Evolutionary conservation across 2,329 filamentous ascomycete species (phyloP).

Genomic region (Ophiostoma sp.): DNA sequence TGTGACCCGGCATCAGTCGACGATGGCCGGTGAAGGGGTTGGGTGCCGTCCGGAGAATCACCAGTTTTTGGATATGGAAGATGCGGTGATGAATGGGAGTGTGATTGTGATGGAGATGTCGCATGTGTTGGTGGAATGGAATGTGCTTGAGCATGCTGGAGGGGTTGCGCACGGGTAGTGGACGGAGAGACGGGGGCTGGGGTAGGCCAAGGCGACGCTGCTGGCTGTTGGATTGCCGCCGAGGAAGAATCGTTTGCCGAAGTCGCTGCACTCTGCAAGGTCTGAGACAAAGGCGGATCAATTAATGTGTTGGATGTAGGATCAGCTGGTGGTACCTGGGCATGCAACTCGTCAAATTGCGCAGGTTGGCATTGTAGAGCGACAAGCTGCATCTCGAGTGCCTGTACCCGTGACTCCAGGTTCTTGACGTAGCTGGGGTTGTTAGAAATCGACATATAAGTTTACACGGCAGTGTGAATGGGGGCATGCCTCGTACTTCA

Average conservation of each 20-base stretch:
- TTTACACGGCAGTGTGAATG: neutral
- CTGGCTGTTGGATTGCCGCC: neutral
- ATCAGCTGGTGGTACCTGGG: neutral
- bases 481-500: constrained; percentile 34
- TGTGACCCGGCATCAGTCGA: neutral
- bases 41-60: neutral
- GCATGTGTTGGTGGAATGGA: neutral
- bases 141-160: neutral
- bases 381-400: constrained; percentile 10
- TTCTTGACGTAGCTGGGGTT: constrained; percentile 16
- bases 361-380: neutral
- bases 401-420: constrained; percentile 20
- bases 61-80: neutral
- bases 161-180: neutral
- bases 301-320: neutral
- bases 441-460: neutral
- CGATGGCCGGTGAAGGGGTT: neutral
- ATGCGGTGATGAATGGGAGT: neutral
- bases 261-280: neutral
- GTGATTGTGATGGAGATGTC: neutral
- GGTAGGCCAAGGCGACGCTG: neutral
- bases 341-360: neutral
- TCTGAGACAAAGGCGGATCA: neutral
- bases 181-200: neutral
- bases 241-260: neutral